Conservation (phyloP, 306 rosid species). For the Casuarina equisetifolia region DNA sequence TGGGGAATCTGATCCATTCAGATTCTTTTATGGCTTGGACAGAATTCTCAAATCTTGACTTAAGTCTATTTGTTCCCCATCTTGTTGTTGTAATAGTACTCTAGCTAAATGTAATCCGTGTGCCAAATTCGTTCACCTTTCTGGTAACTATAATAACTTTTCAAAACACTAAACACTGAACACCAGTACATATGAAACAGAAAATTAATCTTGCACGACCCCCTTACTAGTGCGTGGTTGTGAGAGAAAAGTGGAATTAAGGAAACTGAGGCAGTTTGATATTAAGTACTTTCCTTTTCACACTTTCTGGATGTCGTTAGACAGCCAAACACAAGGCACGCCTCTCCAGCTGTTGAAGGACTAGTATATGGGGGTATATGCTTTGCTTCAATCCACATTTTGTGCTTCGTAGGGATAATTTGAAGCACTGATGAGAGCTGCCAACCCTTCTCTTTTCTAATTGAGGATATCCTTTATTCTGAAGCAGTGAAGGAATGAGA, state of each 20-base stretch:
- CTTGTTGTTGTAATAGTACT: not conserved
- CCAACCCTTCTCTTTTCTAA: too few relatives aligned
- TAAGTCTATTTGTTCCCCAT: not conserved
- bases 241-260: not conserved
- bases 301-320: not conserved
- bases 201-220: not conserved
- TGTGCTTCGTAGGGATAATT: not conserved
- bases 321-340: not conserved
- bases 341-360: not conserved
- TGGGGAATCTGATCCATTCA: not conserved
- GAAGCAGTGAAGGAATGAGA: not conserved
- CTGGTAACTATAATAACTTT: not conserved
- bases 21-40: not conserved
- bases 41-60: conserved; percentile 2
- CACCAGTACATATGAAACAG: not conserved
- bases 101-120: not conserved
- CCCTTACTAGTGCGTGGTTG: not conserved
- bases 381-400: not conserved
- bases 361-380: not conserved
- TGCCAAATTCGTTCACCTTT: not conserved
- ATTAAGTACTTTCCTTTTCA: not conserved
- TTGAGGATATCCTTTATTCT: not conserved
- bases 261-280: not conserved
- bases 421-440: not conserved
- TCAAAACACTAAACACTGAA: not conserved